Evolutionary conservation across 805 yeast genomes (phyloP).

Genomic region (Yamadazyma scolyti): DNA sequence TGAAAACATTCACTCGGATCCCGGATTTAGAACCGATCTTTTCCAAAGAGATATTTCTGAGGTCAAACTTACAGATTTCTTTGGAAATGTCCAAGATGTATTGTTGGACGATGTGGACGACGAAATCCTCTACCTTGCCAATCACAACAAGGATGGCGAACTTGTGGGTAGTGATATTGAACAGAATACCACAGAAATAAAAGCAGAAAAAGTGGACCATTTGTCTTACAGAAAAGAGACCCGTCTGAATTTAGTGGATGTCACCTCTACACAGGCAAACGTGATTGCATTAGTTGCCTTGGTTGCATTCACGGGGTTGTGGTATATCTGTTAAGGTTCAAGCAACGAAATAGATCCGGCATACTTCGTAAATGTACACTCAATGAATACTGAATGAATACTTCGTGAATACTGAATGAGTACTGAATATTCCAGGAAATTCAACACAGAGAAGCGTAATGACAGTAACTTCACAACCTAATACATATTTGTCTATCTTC

Average conservation of each 20-base stretch:
- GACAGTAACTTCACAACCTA: no score
- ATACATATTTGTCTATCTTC: no score
- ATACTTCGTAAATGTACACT: no score
- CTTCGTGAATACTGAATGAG: no score
- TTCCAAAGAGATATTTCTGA: constrained; percentile 62
- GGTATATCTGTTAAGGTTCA: no score
- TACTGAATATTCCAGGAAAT: no score
- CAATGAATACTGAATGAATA: no score
- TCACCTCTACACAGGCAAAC: constrained; percentile 12
- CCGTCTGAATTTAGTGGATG: constrained; percentile 9
- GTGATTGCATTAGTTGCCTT: constrained; percentile 14
- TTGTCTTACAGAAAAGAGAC: constrained; percentile 8
- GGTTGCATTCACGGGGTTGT: constrained; percentile 16
- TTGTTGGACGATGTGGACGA: constrained; percentile 56
- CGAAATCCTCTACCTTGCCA: constrained; percentile 34
- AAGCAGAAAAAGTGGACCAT: constrained; percentile 7
- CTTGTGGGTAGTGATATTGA: constrained; percentile 1
- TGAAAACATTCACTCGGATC: constrained; percentile 83
- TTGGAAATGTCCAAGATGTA: constrained; percentile 86
- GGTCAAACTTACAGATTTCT: constrained; percentile 85
- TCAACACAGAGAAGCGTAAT: no score
- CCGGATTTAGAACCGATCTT: constrained; percentile 87
- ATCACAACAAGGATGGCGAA: constrained; percentile 24
- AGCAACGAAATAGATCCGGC: no score
- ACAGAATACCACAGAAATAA: constrained; percentile 1